Base-by-base conservation (phyloP, 306 rosid species). In the Crotalaria pallida region DNA sequence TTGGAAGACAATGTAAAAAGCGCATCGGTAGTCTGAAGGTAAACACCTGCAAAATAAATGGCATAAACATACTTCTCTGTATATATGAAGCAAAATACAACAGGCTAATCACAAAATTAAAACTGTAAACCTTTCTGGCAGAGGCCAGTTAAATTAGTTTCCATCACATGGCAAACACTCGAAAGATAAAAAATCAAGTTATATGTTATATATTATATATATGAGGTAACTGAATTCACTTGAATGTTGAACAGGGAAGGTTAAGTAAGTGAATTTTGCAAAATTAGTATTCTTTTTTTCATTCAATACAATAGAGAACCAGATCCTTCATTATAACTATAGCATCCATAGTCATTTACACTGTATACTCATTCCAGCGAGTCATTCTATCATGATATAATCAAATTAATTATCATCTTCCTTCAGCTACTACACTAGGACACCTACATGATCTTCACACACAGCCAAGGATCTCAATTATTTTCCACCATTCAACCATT, bases 31-130 rank as follows among this genome's bases (percentile, higher is more conserved):
- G 84, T 77, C 67, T 24, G 72, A 74, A 38, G 64, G 72, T 34
- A 34, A 29, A 51, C 72, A 82, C 89, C 92, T 86, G 87, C 68
- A 72, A 82, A 58, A 74, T 34, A 69, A 67, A 83, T 34, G 55
- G 65, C 63, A 53, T 18, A 24, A 65, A 40, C 15, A 61, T 59
- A 71, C 19, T 45, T 16, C 47, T 73, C n/a, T 60, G 36, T 12
- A 33, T 34, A 51, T 11, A 50, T 41, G 61, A 79, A 75, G 59
- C 53, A 18, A 26, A 66, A 49, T 58, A 50, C 60, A 45, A 53
- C 34, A 48, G 8, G 44, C 3, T 34, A 33, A 50, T 64, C 17
- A 65, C 24, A 51, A 19, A 6, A 58, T 41, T 22, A 19, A 16
- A 71, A 7, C n/a, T 43, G 56, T 58, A 29, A 33, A 50, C 9